Conservation (phyloP, 2,329 filamentous ascomycete genomes). For the Sphaerostilbella broomeana region DNA sequence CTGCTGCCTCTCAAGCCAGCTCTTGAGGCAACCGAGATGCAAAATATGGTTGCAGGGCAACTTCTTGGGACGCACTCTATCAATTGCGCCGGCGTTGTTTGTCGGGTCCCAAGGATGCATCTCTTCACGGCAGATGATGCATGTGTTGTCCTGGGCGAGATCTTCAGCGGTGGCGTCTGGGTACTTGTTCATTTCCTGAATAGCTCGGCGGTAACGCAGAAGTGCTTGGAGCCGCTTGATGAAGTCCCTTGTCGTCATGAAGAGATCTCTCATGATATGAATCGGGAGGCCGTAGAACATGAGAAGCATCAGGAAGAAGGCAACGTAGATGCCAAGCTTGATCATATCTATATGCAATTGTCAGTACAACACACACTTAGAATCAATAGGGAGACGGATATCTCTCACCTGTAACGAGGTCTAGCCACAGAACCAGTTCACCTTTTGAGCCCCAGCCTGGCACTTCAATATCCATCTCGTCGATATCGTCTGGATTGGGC, state of each 20-base stretch:
- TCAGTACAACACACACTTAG: conserved; percentile 9
- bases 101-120: conserved; percentile 72
- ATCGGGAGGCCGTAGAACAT: conserved; percentile 93
- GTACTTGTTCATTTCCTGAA: conserved; percentile 90
- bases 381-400: conserved; percentile 12
- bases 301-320: conserved; percentile 89
- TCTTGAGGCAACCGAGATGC: conserved; percentile 89
- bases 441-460: conserved; percentile 96
- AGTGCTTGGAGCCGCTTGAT: conserved; percentile 84
- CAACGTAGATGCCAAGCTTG: conserved; percentile 81
- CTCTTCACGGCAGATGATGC: conserved; percentile 94
- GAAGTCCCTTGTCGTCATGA: conserved; percentile 89
- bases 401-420: conserved; percentile 67
- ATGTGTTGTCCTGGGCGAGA: conserved; percentile 79
- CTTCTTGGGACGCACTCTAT: conserved; percentile 86
- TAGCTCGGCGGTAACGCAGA: conserved; percentile 82
- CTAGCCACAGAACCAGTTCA: conserved; percentile 82
- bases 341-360: conserved; percentile 60
- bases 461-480: conserved; percentile 91
- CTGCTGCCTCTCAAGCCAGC: conserved; percentile 95
- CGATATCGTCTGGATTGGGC: conserved; percentile 66
- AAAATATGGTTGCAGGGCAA: conserved; percentile 93
- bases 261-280: conserved; percentile 92
- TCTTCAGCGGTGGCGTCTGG: conserved; percentile 87
- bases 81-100: conserved; percentile 61